Base-by-base conservation (phyloP, 805 yeast species). In the Nakazawaea ambrosiae region DNA sequence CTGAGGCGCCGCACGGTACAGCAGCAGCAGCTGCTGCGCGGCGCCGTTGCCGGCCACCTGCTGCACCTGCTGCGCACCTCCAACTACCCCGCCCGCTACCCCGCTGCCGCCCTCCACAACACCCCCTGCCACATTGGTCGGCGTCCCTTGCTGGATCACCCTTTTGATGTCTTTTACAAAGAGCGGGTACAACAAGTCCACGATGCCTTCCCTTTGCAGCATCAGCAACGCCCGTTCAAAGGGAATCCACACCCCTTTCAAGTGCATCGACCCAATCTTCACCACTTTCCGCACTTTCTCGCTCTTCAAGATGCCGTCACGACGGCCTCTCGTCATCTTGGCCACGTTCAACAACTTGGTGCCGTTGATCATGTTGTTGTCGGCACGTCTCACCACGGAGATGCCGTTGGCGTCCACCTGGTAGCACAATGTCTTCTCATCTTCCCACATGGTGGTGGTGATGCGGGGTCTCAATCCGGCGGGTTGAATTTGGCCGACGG, bases 371-470 rank as follows among this genome's bases (percentile, higher is more conserved):
- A 78, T 76, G 54, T 78, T 78, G 49, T 78, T 78, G 54, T 78
- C 86, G 30, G 81, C 84, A 44, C 86, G 61, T 47, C 86, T 61
- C 20, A 78, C 82, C 25, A 78, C 84, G 1, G 78, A 64, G 26
- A 78, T 78, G 38, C 78, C 78, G 49, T 78, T 75, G 34, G 81
- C 78, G 43, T 78, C 85, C 34, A 78, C 85, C 54, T 78, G 86
- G 55, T 78, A 78, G 50, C 86, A 78, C 31, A 78, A 60, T 1
- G 86, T 78, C 47, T 75, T 75, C 49, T 78, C 85, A 51, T 78
- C 85, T 56, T 78, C 85, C 85, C 85, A 78, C 78, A 77, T 76
- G 10, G 83, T 78, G 18, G 85, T 78, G 32, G 84, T 78, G 40
- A 78, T 77, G 44, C 80, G 64, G 7, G 82, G 85, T 24, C 81